Evolutionary conservation across 495 filamentous ascomycete species (phyloP).

Genomic region (Penicillium simplicissimum): DNA sequence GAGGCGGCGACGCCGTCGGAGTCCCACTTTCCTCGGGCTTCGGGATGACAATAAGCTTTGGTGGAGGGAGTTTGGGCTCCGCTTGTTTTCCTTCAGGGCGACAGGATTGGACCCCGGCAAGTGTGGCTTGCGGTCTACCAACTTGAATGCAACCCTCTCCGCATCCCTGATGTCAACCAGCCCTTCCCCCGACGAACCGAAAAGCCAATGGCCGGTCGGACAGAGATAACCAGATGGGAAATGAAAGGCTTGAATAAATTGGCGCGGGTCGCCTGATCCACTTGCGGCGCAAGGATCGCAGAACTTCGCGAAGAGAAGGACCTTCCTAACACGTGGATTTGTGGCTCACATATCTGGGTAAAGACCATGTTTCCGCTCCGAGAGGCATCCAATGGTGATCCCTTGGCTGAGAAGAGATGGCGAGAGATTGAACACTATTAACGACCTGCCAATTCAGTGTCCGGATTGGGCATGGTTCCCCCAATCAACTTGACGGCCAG

Average conservation of each 20-base stretch:
- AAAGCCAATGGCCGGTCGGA: not conserved
- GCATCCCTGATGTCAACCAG: not conserved
- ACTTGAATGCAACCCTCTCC: conserved; percentile 4
- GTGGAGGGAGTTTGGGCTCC: not conserved
- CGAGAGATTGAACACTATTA: not conserved
- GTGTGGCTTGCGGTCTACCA: not conserved
- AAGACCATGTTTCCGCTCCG: not conserved
- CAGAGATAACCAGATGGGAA: not conserved
- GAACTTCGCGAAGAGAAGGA: not conserved
- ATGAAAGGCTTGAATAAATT: not conserved
- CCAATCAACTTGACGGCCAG: not conserved
- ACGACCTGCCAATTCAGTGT: not conserved
- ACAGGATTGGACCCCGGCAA: not conserved
- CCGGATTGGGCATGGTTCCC: not conserved
- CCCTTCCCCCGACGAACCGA: not conserved
- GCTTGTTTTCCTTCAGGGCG: not conserved
- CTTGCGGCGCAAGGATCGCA: not conserved
- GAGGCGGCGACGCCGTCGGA: not conserved
- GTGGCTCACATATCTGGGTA: not conserved
- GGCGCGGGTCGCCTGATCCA: not conserved
- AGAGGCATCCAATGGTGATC: not conserved
- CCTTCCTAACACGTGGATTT: not conserved
- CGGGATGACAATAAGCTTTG: not conserved
- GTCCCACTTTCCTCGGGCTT: not conserved
- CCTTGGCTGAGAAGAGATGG: too few species aligned